Evolutionary conservation across 1,284 basidiomycete genomes (phyloP).

Genomic region (Ustilago shanxiensis): DNA sequence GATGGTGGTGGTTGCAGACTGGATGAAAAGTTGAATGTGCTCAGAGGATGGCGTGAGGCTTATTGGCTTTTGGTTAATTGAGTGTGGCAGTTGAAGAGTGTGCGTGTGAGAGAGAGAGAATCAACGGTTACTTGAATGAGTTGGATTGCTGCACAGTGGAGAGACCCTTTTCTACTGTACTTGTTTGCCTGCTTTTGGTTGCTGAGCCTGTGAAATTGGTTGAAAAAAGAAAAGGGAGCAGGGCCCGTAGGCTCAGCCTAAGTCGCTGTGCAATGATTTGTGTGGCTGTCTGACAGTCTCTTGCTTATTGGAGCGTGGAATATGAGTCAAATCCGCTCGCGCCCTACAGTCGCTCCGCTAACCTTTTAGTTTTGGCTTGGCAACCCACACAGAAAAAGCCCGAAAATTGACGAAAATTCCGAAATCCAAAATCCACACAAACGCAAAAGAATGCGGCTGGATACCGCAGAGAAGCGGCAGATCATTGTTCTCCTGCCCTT

Average conservation of each 20-base stretch:
- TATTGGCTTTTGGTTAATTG: too few relatives aligned
- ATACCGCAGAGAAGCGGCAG: not conserved
- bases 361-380: not conserved
- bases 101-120: not conserved
- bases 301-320: not conserved
- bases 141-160: not conserved
- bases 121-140: conserved; percentile 6
- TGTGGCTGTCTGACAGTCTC: too few relatives aligned
- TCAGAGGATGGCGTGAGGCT: not conserved
- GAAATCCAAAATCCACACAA: too few relatives aligned
- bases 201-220: too few relatives aligned
- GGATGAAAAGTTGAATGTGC: not conserved
- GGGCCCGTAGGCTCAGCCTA: not conserved
- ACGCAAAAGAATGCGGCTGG: not conserved
- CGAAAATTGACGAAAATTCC: conserved; percentile 1
- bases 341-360: too few relatives aligned
- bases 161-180: conserved; percentile 26
- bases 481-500: too few relatives aligned
- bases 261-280: too few relatives aligned
- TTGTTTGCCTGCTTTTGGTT: not conserved
- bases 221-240: not conserved
- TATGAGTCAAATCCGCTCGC: conserved; percentile 25
- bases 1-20: not conserved
- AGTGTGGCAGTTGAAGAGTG: too few relatives aligned
- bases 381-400: conserved; percentile 5